phyloP scores from a whole-genome alignment of 2,329 filamentous ascomycete genomes.

The Beauveria pseudobassiana region DNA sequence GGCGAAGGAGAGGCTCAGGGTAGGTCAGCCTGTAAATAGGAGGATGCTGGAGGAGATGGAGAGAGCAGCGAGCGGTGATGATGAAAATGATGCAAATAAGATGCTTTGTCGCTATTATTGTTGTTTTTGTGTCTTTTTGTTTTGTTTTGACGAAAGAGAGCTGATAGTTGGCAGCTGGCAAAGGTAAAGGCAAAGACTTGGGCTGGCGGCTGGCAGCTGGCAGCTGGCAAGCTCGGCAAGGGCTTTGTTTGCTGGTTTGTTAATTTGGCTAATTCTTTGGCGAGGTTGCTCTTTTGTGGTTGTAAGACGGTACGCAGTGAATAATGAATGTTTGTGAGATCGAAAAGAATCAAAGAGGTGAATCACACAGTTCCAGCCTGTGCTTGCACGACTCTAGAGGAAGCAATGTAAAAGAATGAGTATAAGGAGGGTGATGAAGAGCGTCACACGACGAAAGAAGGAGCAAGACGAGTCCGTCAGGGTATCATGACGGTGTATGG shows the following conservation, averaged over 20 bases:
- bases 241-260: background rate
- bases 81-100: background rate
- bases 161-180: conserved; percentile 2
- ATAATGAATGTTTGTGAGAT: background rate
- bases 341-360: background rate
- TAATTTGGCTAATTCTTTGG: background rate
- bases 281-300: background rate
- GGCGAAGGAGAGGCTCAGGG: background rate
- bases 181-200: background rate
- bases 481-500: background rate
- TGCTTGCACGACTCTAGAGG: conserved; percentile 1
- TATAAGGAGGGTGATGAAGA: background rate
- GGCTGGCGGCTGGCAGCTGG: background rate
- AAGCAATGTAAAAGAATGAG: background rate
- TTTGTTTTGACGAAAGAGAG: background rate
- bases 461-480: background rate
- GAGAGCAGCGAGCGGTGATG: background rate
- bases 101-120: background rate
- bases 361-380: conserved; percentile 11
- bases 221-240: background rate
- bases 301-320: background rate
- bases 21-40: background rate
- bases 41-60: background rate
- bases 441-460: background rate
- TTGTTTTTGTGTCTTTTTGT: background rate